phyloP scores from a whole-genome alignment of 768 basidiomycete genomes.

The Phaeotremella skinneri region DNA sequence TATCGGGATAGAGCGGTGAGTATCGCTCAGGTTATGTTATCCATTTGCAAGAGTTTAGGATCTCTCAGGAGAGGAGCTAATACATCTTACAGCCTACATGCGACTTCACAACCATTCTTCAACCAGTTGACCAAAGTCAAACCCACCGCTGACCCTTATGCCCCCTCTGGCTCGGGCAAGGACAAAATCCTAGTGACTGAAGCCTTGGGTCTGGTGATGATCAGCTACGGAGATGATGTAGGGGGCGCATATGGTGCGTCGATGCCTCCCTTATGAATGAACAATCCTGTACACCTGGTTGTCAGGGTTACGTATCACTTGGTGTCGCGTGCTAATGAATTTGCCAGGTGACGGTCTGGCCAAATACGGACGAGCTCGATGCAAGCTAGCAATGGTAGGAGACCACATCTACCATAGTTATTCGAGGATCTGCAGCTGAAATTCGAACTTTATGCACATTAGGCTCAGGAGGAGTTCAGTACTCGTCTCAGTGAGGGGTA shows the following conservation, averaged over 20 bases:
- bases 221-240: constrained; percentile 76
- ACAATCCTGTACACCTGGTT: too few species aligned
- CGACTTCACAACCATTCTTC: constrained; percentile 70
- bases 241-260: constrained; percentile 61
- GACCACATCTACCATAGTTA: neutral
- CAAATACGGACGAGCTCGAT: constrained; percentile 76
- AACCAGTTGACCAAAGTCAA: constrained; percentile 72
- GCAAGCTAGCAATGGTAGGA: constrained; percentile 69
- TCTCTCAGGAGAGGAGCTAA: neutral
- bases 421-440: neutral
- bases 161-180: constrained; percentile 56
- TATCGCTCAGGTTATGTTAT: constrained; percentile 9
- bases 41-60: neutral
- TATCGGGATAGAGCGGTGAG: constrained; percentile 70
- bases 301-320: constrained; percentile 9
- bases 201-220: constrained; percentile 80
- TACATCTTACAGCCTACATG: constrained; percentile 59
- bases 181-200: constrained; percentile 76
- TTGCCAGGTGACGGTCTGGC: constrained; percentile 68
- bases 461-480: constrained; percentile 71
- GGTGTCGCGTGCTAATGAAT: neutral
- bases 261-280: neutral
- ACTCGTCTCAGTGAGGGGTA: constrained; percentile 72
- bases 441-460: neutral
- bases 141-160: constrained; percentile 56